Conservation (phyloP, 2,329 filamentous ascomycete genomes). For the Xylariomycetidae sp. region DNA sequence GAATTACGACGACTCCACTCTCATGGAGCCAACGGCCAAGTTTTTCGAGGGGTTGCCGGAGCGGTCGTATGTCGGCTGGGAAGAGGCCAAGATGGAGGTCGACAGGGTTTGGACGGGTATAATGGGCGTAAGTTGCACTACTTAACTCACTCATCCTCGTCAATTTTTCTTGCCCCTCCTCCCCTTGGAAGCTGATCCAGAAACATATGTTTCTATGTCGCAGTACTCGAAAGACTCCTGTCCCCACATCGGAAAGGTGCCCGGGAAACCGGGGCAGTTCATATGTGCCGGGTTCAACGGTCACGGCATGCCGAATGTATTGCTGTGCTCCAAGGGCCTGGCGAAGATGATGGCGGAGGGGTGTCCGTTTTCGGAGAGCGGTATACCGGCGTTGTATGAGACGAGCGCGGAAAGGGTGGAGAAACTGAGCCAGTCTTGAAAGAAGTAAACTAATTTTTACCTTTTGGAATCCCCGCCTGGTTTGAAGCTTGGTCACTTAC, state of each 20-base stretch:
- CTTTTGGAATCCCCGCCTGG: too few species aligned
- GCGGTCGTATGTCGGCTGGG: conserved; percentile 43
- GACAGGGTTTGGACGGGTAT: conserved; percentile 31
- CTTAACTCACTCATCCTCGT: too few species aligned
- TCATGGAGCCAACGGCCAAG: conserved; percentile 36
- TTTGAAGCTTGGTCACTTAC: too few species aligned
- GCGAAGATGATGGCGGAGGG: conserved; percentile 16
- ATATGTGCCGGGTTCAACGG: conserved; percentile 21
- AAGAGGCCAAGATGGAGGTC: conserved; percentile 31
- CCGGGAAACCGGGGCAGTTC: conserved; percentile 16
- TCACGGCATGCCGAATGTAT: conserved; percentile 22
- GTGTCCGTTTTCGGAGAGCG: conserved; percentile 15
- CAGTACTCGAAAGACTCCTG: conserved; percentile 17
- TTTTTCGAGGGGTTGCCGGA: conserved; percentile 48
- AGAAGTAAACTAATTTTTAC: too few species aligned
- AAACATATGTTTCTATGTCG: too few species aligned
- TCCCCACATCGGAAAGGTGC: conserved; percentile 19
- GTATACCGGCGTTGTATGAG: conserved; percentile 18
- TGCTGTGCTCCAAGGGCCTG: conserved; percentile 17
- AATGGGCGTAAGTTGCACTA: conserved; percentile 20
- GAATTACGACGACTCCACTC: conserved; percentile 38
- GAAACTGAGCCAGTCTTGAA: too few species aligned
- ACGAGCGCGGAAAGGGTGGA: conserved; percentile 15
- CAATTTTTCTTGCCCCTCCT: too few species aligned
- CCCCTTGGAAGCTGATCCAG: too few species aligned